phyloP scores from a whole-genome alignment of 257 asterid genomes.

The Penstemon davidsonii region DNA sequence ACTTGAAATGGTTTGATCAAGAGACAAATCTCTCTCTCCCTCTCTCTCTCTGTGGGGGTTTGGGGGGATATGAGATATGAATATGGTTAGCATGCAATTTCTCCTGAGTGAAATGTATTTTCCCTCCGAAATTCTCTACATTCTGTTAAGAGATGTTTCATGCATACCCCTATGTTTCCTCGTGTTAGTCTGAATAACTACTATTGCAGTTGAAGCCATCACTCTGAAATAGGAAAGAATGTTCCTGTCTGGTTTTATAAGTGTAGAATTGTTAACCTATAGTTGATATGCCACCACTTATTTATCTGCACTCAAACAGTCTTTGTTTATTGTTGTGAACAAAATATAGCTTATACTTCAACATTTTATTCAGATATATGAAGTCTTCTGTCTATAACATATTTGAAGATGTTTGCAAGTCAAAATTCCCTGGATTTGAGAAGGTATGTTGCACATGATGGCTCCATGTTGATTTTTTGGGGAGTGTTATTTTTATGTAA shows the following conservation, averaged over 20 bases:
- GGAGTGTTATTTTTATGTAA: conserved; percentile 1
- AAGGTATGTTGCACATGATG: conserved; percentile 47
- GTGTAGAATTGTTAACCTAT: background rate
- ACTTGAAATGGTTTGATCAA: too few relatives aligned
- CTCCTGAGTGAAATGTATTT: too few relatives aligned
- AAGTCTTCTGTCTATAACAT: conserved; percentile 70
- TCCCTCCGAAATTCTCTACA: too few relatives aligned
- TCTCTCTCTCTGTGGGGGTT: too few relatives aligned
- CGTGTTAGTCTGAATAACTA: too few relatives aligned
- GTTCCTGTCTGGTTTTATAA: background rate
- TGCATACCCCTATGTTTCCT: too few relatives aligned
- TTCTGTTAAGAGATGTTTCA: too few relatives aligned
- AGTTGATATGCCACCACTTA: background rate
- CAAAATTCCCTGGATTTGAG: conserved; percentile 71
- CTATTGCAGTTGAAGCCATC: too few relatives aligned
- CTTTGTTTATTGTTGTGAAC: background rate
- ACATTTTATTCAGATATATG: conserved; percentile 59
- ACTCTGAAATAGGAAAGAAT: background rate
- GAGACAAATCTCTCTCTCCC: too few relatives aligned
- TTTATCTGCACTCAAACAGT: background rate
- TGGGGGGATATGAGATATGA: too few relatives aligned
- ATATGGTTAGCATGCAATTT: too few relatives aligned
- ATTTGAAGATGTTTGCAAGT: conserved; percentile 66
- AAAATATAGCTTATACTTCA: conserved; percentile 14
- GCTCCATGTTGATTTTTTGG: conserved; percentile 17